These are phyloP conservation scores for Calonectria leucothoes DNA, from an alignment of 2,329 filamentous ascomycete genomes.

Conservation along the genomic window DNA sequence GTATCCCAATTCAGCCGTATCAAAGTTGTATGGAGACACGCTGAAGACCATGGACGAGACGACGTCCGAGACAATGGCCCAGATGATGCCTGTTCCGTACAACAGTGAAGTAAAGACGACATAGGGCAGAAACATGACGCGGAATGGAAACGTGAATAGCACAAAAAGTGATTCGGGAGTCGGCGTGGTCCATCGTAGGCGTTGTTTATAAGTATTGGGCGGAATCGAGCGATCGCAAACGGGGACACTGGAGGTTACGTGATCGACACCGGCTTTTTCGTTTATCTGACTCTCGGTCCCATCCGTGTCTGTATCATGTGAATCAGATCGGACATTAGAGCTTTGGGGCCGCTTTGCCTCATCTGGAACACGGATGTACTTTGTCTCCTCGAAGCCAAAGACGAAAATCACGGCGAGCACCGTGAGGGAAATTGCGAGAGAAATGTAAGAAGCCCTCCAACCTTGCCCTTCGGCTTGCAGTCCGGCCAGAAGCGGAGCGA, in stretches of 20 bases:
- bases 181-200: not conserved
- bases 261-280: not conserved
- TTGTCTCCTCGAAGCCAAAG: not conserved
- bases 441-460: not conserved
- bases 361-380: not conserved
- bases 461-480: not conserved
- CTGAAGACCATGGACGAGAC: slow-evolving; percentile 48
- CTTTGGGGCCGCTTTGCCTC: not conserved
- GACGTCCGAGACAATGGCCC: slow-evolving; percentile 46
- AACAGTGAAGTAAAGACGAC: slow-evolving; percentile 51
- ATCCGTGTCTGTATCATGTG: not conserved
- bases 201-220: not conserved
- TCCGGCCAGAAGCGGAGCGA: not conserved
- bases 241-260: not conserved
- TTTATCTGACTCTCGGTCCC: too few relatives aligned
- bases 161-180: not conserved
- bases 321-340: not conserved
- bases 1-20: slow-evolving; percentile 33
- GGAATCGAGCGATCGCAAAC: not conserved
- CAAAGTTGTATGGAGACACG: slow-evolving; percentile 43
- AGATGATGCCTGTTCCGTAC: slow-evolving; percentile 50
- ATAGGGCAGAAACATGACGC: not conserved
- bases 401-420: not conserved
- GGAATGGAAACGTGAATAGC: not conserved
- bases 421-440: not conserved